phyloP scores from a whole-genome alignment of 768 basidiomycete genomes.

The Phylloporus arenicola region DNA sequence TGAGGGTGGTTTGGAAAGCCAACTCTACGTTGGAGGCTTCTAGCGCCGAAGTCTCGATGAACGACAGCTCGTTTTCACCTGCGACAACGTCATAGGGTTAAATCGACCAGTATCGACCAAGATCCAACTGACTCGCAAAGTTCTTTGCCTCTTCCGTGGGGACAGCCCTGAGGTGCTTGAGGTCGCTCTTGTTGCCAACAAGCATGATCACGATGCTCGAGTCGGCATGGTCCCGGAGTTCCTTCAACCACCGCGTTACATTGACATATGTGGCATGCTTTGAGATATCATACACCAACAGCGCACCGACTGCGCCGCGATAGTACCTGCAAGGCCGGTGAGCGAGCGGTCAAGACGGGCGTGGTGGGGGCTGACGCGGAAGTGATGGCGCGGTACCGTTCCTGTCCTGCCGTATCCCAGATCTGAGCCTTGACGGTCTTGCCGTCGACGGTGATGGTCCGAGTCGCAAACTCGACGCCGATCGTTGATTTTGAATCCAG shows the following conservation, averaged over 20 bases:
- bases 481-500: constrained; percentile 99
- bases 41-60: constrained; percentile 99
- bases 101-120: background rate
- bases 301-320: constrained; percentile 90
- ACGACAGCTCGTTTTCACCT: constrained; percentile 90
- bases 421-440: constrained; percentile 98
- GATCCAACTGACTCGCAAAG: constrained; percentile 65
- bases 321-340: constrained; percentile 64
- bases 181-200: constrained; percentile 98
- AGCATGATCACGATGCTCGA: constrained; percentile 94
- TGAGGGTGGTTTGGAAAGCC: constrained; percentile 95
- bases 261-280: constrained; percentile 93
- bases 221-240: constrained; percentile 91
- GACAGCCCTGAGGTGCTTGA: constrained; percentile 94
- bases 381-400: constrained; percentile 96
- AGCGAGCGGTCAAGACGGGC: background rate
- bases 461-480: constrained; percentile 97
- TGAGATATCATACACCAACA: constrained; percentile 91
- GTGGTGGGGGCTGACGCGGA: constrained; percentile 61
- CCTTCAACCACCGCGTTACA: constrained; percentile 95
- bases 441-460: constrained; percentile 90
- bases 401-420: constrained; percentile 99
- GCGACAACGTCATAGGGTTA: constrained; percentile 3
- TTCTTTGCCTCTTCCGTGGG: constrained; percentile 95
- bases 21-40: constrained; percentile 98